Percentiles rank a stretch among this genome's conserved stretches.
These are phyloP conservation scores for Henckelia pumila DNA, from an alignment of 257 asterid species.

Conservation along the genomic window DNA sequence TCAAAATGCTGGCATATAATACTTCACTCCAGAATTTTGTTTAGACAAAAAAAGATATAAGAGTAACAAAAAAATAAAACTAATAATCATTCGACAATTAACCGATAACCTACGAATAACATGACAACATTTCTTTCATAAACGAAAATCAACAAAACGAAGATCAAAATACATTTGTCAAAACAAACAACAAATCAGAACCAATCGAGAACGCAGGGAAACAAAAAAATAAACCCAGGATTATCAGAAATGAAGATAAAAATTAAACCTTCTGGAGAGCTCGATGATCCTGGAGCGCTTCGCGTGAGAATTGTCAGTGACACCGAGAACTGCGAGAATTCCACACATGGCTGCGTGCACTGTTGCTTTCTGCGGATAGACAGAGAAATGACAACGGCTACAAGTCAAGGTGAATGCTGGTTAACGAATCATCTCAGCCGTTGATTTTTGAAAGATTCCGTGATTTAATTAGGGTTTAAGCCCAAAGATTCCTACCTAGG, in stretches of 20 bases:
- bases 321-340: slow-evolving; percentile 90
- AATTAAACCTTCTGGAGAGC: slow-evolving; percentile 77
- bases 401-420: slow-evolving; percentile 25
- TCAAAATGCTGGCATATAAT: too few relatives aligned
- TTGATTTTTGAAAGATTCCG: slow-evolving; percentile 35
- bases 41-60: too few relatives aligned
- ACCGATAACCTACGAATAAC: too few relatives aligned
- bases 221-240: neutral
- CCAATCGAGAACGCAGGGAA: slow-evolving; percentile 1
- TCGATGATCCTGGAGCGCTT: slow-evolving; percentile 86
- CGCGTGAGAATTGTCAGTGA: slow-evolving; percentile 69
- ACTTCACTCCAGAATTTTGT: slow-evolving; percentile 11
- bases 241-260: neutral
- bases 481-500: neutral
- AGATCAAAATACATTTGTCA: slow-evolving; percentile 3
- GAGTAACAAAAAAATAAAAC: too few relatives aligned
- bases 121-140: too few relatives aligned
- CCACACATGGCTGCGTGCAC: slow-evolving; percentile 72
- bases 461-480: slow-evolving; percentile 41
- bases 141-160: neutral
- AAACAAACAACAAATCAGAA: slow-evolving; percentile 6
- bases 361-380: neutral
- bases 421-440: slow-evolving; percentile 33
- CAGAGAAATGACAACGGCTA: slow-evolving; percentile 24
- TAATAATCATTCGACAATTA: neutral